phyloP scores from a whole-genome alignment of 2,329 filamentous ascomycete genomes.

The Ampelomyces quisqualis region DNA sequence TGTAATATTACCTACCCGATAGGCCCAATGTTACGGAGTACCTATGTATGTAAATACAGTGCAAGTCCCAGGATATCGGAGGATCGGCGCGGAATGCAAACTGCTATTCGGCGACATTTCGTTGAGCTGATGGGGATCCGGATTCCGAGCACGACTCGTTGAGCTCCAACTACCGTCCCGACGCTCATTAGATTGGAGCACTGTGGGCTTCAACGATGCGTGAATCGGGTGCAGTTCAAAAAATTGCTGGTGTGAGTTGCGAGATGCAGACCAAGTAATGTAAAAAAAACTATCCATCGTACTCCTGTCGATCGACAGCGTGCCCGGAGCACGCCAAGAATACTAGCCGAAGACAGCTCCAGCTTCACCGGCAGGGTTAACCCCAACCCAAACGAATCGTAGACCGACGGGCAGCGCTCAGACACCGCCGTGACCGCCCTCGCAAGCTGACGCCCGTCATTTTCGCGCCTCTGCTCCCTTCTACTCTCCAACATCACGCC shows the following conservation, averaged over 20 bases:
- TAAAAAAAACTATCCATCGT: too few species aligned
- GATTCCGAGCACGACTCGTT: slow-evolving; percentile 16
- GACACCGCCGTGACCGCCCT: slow-evolving; percentile 23
- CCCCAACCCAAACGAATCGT: slow-evolving; percentile 12
- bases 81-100: slow-evolving; percentile 5
- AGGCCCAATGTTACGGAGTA: slow-evolving; percentile 7
- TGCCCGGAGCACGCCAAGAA: slow-evolving; percentile 1
- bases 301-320: too few species aligned
- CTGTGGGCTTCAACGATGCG: too few species aligned
- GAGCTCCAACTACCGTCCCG: slow-evolving; percentile 12
- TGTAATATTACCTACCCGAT: slow-evolving; percentile 2
- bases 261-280: too few species aligned
- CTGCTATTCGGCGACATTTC: slow-evolving; percentile 5
- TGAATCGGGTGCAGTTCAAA: too few species aligned
- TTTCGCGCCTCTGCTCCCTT: slow-evolving; percentile 11
- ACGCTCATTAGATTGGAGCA: slow-evolving; percentile 9
- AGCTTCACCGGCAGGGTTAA: slow-evolving; percentile 1
- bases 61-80: too few species aligned
- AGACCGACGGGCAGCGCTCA: slow-evolving; percentile 11
- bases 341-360: slow-evolving; percentile 1
- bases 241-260: too few species aligned
- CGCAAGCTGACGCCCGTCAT: slow-evolving; percentile 18
- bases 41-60: too few species aligned
- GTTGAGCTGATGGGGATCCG: slow-evolving; percentile 24
- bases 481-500: slow-evolving; percentile 14